These are phyloP conservation scores for Tuber calosporum DNA, from an alignment of 495 filamentous ascomycete species.

Conservation along the genomic window DNA sequence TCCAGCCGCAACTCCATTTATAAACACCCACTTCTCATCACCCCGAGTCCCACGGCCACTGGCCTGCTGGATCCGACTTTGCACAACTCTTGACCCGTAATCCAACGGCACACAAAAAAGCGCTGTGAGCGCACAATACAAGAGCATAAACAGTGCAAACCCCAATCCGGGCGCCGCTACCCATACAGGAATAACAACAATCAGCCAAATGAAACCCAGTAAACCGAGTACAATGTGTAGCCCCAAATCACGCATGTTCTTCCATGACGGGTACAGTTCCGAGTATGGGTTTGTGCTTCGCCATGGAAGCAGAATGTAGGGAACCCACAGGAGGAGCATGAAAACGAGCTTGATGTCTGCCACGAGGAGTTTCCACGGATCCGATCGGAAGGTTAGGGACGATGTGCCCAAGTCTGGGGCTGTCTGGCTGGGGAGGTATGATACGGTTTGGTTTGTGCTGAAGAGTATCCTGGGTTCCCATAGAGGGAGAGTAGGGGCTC, in stretches of 20 bases:
- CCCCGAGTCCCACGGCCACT: constrained; percentile 17
- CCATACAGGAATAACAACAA: constrained; percentile 22
- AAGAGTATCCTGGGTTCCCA: constrained; percentile 28
- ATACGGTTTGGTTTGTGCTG: constrained; percentile 26
- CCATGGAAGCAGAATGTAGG: constrained; percentile 33
- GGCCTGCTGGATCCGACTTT: constrained; percentile 20
- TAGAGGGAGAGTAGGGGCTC: constrained; percentile 24
- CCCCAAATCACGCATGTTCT: constrained; percentile 29
- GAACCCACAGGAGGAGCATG: constrained; percentile 23
- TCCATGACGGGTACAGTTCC: constrained; percentile 24
- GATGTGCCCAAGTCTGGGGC: constrained; percentile 21
- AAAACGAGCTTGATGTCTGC: constrained; percentile 38
- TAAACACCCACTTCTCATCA: constrained; percentile 65
- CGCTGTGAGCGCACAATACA: constrained; percentile 24
- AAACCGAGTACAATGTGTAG: constrained; percentile 20
- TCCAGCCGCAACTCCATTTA: constrained; percentile 63
- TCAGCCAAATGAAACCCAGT: constrained; percentile 21
- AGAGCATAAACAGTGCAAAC: constrained; percentile 23
- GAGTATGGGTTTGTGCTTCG: constrained; percentile 27
- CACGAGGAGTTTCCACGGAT: constrained; percentile 29
- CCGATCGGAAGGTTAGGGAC: constrained; percentile 33
- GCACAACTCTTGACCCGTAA: constrained; percentile 25
- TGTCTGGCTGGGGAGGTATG: constrained; percentile 39
- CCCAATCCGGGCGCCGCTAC: constrained; percentile 23
- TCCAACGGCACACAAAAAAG: constrained; percentile 23